Percentiles rank a stretch among this genome's conserved stretches.
These are phyloP conservation scores for Ustilago trichophora DNA, from an alignment of 1,284 basidiomycete species.

Conservation along the genomic window DNA sequence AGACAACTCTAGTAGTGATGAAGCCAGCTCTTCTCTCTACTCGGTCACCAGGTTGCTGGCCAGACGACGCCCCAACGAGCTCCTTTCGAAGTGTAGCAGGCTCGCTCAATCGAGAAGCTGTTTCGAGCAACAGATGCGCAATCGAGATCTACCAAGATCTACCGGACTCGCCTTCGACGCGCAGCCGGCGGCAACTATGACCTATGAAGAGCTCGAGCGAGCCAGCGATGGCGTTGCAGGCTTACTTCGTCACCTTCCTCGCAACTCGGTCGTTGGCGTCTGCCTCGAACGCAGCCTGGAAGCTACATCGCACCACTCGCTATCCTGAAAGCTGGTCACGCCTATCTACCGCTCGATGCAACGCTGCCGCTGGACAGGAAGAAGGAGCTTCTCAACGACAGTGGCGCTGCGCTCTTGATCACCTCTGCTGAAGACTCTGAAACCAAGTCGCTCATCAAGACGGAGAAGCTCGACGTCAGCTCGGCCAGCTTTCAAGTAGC, in stretches of 20 bases:
- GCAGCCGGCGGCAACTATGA: slow-evolving; percentile 10
- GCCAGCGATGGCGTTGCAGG: slow-evolving; percentile 30
- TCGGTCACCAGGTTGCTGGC: slow-evolving; percentile 1
- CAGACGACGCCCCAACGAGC: neutral
- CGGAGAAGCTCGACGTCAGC: slow-evolving; percentile 10
- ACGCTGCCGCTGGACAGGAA: slow-evolving; percentile 62
- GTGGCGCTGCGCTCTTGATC: slow-evolving; percentile 45
- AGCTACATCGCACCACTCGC: slow-evolving; percentile 56
- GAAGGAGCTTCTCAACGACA: slow-evolving; percentile 54
- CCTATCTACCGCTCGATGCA: slow-evolving; percentile 65
- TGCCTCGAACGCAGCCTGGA: slow-evolving; percentile 48
- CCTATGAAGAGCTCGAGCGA: slow-evolving; percentile 47
- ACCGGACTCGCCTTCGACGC: neutral
- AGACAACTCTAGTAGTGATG: neutral
- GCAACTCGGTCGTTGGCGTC: slow-evolving; percentile 52
- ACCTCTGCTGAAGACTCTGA: slow-evolving; percentile 6
- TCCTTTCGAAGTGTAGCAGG: slow-evolving; percentile 8
- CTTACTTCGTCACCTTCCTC: slow-evolving; percentile 14
- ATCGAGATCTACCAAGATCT: slow-evolving; percentile 47
- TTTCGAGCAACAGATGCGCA: slow-evolving; percentile 13
- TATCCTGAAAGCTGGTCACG: slow-evolving; percentile 52
- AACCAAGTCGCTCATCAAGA: neutral
- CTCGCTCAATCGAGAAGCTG: slow-evolving; percentile 15
- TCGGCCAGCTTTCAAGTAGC: slow-evolving; percentile 13
- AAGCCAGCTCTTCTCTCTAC: slow-evolving; percentile 1